Base-by-base conservation (phyloP, 352 stramenopile genomes). In the Phytophthora chlamydospora region DNA sequence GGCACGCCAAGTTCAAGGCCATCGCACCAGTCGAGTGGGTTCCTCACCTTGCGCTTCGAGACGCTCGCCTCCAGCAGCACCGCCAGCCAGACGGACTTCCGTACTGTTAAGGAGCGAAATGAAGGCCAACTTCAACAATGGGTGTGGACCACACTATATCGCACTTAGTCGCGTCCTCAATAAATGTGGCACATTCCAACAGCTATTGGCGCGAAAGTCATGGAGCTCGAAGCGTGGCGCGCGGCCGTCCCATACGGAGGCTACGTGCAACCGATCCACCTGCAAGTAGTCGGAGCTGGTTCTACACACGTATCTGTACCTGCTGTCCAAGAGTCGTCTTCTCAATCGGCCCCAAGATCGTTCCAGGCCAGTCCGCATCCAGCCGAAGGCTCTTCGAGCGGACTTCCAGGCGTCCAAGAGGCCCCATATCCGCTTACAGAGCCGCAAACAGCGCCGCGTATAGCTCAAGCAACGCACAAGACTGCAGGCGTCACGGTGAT, bases 201-300 rank as follows among this genome's bases (percentile, higher is more conserved):
- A 51, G 61, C 14, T 63, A 56, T 43, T 38, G 47, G n/a, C 33
- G 17, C 33, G 12, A 21, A 14, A 12, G 33, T 24, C 12, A 77
- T 75, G 66, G 57, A 68, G 50, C 66, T 81, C 34, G 42, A 17
- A 17, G 53, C 45, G n/a, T 85, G 76, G 76, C 68, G 76, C 21
- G 36, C 58, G 3, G 36, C 39, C 32, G 71, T 77, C 32, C 19
- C 75, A 43, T 78, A 77, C 68, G 78, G 78, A 56, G 52, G 46
- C 21, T 74, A 78, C 49, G 35, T 87, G 21, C 78, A 83, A 64
- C 67, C 70, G 9, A 85, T 87, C 17, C 78, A 70, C 11, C 65
- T 87, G 4, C 46, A 70, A 11, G 45, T 85, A 5, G 35, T 19
- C 16, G 39, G n/a, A 50, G 46, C 52, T n/a, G 38, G 19, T 29